Evolutionary conservation across 176 grass and related monocot species (phyloP), one percentile per base, ranked within the genome.

Genomic region (Carex myosuroides): DNA sequence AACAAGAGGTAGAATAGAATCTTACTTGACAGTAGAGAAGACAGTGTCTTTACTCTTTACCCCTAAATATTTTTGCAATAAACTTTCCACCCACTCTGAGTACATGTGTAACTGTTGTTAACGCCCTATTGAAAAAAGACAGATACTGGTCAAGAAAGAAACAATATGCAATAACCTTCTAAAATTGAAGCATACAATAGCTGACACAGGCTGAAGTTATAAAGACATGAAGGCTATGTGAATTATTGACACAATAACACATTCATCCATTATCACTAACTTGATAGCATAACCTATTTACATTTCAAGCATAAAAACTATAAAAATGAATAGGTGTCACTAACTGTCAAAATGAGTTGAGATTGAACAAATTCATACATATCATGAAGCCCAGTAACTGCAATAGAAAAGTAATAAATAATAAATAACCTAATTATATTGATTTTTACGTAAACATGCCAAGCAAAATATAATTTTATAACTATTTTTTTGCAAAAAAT

Each of bases 361-460:
- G 91, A 94, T 80, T 94, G 95, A 87, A 98, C 95, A 92, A 98
- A 98, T 85, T 98, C 95, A 13, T 98, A 89, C 95, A 98, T 98
- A 67, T 98, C 95, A 87, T 98, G 92, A 87, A 98, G 95, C 11
- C 95, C 95, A 21, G 91, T 98, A 74, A 98, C 92, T 93, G 84
- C 61, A 90, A 79, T 60, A 83, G 37, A 61, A 41, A 13, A 88
- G 60, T 24, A 17, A 32, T 63, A 88, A 81, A 70, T 18, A 90
- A 50, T 68, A 33, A 60, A 37, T 18, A 79, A 98, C 90, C 90
- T 98, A 70, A 20, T 1, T 88, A 81, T 65, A 63, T n/a, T 32
- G 21, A 41, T 13, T 22, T 73, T 73, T 21, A 54, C 30, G 53
- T 32, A 58, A 16, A 61, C 64, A 80, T 54, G 60, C 56, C 6